phyloP scores from a whole-genome alignment of 495 filamentous ascomycete species.

The Penicillium canescens region DNA sequence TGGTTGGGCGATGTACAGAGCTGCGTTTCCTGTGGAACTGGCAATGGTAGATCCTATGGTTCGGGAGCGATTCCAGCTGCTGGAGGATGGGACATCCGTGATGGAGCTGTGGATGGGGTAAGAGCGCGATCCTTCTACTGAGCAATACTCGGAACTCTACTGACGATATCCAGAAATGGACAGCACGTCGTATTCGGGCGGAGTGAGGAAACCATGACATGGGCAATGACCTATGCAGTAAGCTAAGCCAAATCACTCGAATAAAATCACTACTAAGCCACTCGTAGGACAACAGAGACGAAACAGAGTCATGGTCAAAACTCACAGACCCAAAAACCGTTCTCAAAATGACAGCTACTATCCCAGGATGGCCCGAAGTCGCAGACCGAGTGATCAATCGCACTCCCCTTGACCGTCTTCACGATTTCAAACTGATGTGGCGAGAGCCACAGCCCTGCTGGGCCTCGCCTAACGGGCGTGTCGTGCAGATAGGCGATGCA shows the following conservation, averaged over 20 bases:
- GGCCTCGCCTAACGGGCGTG: constrained; percentile 55
- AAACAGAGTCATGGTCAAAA: constrained; percentile 2
- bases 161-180: background rate
- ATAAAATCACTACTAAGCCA: background rate
- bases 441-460: constrained; percentile 65
- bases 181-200: background rate
- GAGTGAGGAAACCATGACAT: constrained; percentile 4
- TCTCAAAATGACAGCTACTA: background rate
- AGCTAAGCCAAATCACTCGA: background rate
- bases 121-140: background rate
- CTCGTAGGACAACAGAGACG: background rate
- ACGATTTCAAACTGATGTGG: constrained; percentile 33
- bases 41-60: constrained; percentile 6
- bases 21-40: constrained; percentile 9
- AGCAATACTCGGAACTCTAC: too few relatives aligned
- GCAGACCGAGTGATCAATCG: constrained; percentile 5
- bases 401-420: constrained; percentile 5
- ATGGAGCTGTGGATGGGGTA: constrained; percentile 15
- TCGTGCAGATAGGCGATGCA: constrained; percentile 65
- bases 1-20: constrained; percentile 14
- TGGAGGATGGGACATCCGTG: constrained; percentile 6
- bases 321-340: constrained; percentile 3
- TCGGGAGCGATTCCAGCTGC: background rate
- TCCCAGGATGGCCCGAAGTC: constrained; percentile 12
- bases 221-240: constrained; percentile 8